phyloP scores from a whole-genome alignment of 768 basidiomycete species.

The Amanita polypyramis region DNA sequence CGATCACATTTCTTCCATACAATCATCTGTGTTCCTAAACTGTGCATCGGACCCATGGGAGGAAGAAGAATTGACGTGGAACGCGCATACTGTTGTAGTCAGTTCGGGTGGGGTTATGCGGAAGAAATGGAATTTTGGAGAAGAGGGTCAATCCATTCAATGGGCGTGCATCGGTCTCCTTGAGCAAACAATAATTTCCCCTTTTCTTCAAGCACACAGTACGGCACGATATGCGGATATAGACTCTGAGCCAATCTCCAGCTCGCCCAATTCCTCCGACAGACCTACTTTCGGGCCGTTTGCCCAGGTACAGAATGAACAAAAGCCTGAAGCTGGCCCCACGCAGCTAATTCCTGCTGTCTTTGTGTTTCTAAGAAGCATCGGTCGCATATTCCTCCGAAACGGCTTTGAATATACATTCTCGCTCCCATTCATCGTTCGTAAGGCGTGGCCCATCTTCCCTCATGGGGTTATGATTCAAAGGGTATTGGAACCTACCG shows the following conservation, averaged over 20 bases:
- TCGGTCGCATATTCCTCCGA: constrained; percentile 59
- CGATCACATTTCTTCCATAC: constrained; percentile 28
- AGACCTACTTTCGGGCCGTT: constrained; percentile 48
- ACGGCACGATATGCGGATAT: constrained; percentile 18
- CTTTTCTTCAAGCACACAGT: constrained; percentile 17
- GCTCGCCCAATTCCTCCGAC: constrained; percentile 16
- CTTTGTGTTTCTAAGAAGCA: constrained; percentile 70
- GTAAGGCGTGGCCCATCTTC: constrained; percentile 66
- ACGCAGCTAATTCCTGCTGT: constrained; percentile 41
- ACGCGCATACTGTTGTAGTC: constrained; percentile 48
- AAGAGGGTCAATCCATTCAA: constrained; percentile 64
- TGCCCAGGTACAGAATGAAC: constrained; percentile 29
- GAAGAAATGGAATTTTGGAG: constrained; percentile 66
- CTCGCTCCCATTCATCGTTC: constrained; percentile 71
- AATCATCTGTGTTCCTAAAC: constrained; percentile 27
- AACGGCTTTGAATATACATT: constrained; percentile 72
- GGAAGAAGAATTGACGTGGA: constrained; percentile 68
- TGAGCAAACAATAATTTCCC: constrained; percentile 32
- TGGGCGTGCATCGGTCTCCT: constrained; percentile 74
- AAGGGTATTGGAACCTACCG: constrained; percentile 54
- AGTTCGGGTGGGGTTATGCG: constrained; percentile 57
- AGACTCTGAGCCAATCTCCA: constrained; percentile 19
- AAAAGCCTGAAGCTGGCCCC: constrained; percentile 25
- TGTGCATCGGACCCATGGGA: constrained; percentile 28
- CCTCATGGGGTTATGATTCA: constrained; percentile 79